Conservation (phyloP, 2,329 filamentous ascomycete genomes). For the Venturia nashicola region DNA sequence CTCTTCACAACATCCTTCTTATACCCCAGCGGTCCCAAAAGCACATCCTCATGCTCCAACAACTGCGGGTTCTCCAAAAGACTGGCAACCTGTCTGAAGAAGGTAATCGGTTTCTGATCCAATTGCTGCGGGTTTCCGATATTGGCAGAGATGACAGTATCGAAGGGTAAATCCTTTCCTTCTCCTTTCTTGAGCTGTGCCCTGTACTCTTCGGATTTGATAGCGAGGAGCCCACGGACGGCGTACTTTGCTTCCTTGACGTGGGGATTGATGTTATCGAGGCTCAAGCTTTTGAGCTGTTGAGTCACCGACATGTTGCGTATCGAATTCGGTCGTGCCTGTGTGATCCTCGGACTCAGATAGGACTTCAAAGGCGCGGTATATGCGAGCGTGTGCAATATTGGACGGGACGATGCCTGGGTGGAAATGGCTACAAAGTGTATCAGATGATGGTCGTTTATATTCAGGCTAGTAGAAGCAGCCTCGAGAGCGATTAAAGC, state of each 20-base stretch:
- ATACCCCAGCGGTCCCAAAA: constrained; percentile 68
- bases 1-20: constrained; percentile 79
- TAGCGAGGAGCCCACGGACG: constrained; percentile 87
- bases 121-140: constrained; percentile 98
- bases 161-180: constrained; percentile 63
- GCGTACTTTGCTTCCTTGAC: constrained; percentile 86
- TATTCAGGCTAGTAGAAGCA: neutral
- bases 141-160: constrained; percentile 88
- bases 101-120: constrained; percentile 97
- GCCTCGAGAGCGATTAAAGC: neutral
- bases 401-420: neutral
- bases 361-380: neutral
- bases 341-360: too few species aligned
- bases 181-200: constrained; percentile 51
- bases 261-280: constrained; percentile 86
- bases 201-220: constrained; percentile 85
- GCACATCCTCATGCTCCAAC: constrained; percentile 69
- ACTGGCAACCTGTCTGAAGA: constrained; percentile 94
- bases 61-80: constrained; percentile 81
- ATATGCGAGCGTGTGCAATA: neutral
- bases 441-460: neutral
- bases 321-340: neutral
- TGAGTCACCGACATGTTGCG: constrained; percentile 7
- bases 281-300: constrained; percentile 38
- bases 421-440: neutral